Conservation (phyloP, 257 asterid species). For the Linaria vulgaris region DNA sequence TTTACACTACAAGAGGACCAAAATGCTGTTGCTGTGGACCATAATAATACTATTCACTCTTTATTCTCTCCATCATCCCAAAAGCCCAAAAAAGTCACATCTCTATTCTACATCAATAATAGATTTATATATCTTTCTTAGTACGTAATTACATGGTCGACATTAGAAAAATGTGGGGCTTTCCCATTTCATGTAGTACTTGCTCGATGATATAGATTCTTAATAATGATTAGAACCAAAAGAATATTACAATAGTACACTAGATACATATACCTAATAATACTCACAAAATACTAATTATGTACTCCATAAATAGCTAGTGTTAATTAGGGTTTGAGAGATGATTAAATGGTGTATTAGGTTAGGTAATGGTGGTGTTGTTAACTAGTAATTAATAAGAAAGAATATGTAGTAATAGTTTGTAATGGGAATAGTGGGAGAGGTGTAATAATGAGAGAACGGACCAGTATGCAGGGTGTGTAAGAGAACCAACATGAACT, state of each 20-base stretch:
- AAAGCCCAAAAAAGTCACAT: background rate
- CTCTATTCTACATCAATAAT: conserved; percentile 9
- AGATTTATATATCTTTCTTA: too few species aligned
- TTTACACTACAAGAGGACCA: conserved; percentile 30
- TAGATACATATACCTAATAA: conserved; percentile 13
- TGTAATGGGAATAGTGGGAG: background rate
- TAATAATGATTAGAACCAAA: conserved; percentile 7
- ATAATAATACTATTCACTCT: conserved; percentile 32
- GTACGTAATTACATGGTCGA: too few species aligned
- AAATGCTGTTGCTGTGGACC: conserved; percentile 39
- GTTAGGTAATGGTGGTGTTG: too few species aligned
- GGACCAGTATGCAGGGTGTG: conserved; percentile 49
- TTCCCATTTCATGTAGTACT: background rate
- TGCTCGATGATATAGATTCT: background rate
- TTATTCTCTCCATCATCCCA: conserved; percentile 25
- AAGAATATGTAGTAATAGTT: background rate
- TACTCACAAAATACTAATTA: too few species aligned
- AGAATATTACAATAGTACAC: too few species aligned
- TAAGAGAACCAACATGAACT: conserved; percentile 47
- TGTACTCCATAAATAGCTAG: too few species aligned
- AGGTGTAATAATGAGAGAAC: conserved; percentile 37
- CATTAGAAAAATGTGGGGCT: too few species aligned
- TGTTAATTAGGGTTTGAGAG: background rate
- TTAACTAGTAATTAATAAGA: background rate
- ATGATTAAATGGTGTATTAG: background rate